Base-by-base conservation (phyloP, 805 yeast species). In the Wickerhamiella hasegawae region DNA sequence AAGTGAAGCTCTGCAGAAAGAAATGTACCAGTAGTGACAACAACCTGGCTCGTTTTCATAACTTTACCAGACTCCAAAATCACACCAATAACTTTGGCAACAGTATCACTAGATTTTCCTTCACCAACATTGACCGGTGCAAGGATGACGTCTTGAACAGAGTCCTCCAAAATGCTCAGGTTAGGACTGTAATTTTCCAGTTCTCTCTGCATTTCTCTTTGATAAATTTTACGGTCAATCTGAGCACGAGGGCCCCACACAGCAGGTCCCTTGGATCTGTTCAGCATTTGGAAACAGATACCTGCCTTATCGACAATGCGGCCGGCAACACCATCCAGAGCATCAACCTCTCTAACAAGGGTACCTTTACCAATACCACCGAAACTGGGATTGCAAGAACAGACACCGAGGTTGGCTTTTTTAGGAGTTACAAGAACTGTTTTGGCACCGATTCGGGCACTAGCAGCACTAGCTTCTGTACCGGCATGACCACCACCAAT, bases 401-500 rank as follows among this genome's bases (percentile, higher is more conserved):
- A 90, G 0, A 92, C 79, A 0, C 99, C 99, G 11, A 90, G 74
- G 49, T 82, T 80, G 20, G 63, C 52, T 23, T 72, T 49, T 31
- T 64, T 68, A 1, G 94, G 97, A 0, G 98, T 85, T 2, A 90
- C 63, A 19, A 90, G 60, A 2, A 75, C 60, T 0, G 94, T 77
- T 3, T 50, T 41, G 1, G 76, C 68, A 0, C 96, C 96, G 1
- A 80, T 52, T 42, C 99, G 64, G 1, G 97, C 94, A 1, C 94
- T 65, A 0, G 87, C 97, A 0, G 95, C 66, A 2, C 94, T 90
- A 0, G 99, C 98, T 56, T 90, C 99, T 46, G 94, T 76, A 10
- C 99, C 99, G 24, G 98, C 98, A 60, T 90, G 99, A 0, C 99
- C 99, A 10, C 93, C 99, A 4, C 99, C 99, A 16, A 90, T 72